phyloP scores from a whole-genome alignment of 2,329 filamentous ascomycete genomes.

The Talaromyces verruculosus region DNA sequence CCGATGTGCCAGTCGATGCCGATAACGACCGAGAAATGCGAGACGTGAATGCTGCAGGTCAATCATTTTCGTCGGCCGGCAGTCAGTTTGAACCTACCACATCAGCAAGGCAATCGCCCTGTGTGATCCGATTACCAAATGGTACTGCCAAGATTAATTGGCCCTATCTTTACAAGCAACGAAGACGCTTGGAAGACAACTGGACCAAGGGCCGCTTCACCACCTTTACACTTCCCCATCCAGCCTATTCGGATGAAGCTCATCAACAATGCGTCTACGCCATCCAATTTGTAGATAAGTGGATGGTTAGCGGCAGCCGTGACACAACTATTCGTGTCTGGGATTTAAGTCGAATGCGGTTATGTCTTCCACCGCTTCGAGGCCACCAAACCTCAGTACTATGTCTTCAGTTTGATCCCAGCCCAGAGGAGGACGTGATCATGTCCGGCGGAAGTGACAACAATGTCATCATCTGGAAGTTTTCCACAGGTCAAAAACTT shows the following conservation, averaged over 20 bases:
- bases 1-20: conserved; percentile 37
- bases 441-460: conserved; percentile 93
- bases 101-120: conserved; percentile 27
- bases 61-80: conserved; percentile 26
- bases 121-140: conserved; percentile 35
- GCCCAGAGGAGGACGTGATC: conserved; percentile 84
- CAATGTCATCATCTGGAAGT: conserved; percentile 86
- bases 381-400: conserved; percentile 86
- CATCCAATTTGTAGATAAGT: conserved; percentile 81
- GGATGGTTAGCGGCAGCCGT: conserved; percentile 88
- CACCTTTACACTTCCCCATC: conserved; percentile 90
- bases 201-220: conserved; percentile 80
- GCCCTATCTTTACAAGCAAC: conserved; percentile 89
- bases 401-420: conserved; percentile 91
- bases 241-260: conserved; percentile 73
- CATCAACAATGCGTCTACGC: conserved; percentile 94
- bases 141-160: conserved; percentile 69
- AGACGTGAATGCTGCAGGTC: conserved; percentile 36
- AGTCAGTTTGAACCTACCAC: conserved; percentile 1
- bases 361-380: conserved; percentile 69
- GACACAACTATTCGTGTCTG: conserved; percentile 87
- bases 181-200: conserved; percentile 80
- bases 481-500: conserved; percentile 82
- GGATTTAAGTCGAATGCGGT: conserved; percentile 77
- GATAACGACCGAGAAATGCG: conserved; percentile 48